Conservation (phyloP, 306 rosid genomes). For the Ziziphus jujuba region DNA sequence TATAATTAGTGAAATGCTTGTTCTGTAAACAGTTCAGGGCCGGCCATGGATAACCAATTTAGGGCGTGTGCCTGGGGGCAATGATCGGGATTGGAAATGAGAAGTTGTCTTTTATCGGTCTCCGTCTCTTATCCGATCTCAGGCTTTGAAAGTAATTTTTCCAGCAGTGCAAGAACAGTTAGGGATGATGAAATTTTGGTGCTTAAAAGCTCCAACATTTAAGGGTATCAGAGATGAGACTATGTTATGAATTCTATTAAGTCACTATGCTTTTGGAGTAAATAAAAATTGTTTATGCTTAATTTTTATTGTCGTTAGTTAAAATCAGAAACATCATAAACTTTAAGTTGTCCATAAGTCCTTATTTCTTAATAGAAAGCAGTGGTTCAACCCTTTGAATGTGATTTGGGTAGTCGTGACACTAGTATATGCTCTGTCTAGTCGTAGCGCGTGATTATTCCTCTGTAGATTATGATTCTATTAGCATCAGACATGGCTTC, state of each 20-base stretch:
- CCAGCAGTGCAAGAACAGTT: slow-evolving; percentile 33
- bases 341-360: slow-evolving; percentile 27
- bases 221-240: slow-evolving; percentile 38
- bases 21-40: slow-evolving; percentile 13
- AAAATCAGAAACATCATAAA: slow-evolving; percentile 27
- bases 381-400: slow-evolving; percentile 29
- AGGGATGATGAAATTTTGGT: slow-evolving; percentile 35
- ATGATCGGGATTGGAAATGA: slow-evolving; percentile 38
- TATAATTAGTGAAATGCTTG: neutral
- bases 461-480: neutral
- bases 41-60: slow-evolving; percentile 28
- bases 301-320: slow-evolving; percentile 34
- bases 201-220: slow-evolving; percentile 35
- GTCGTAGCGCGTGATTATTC: no score
- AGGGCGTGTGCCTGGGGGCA: slow-evolving; percentile 99
- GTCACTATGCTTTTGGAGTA: slow-evolving; percentile 40
- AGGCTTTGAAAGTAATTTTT: slow-evolving; percentile 13
- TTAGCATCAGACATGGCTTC: slow-evolving; percentile 7
- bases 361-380: slow-evolving; percentile 34
- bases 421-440: neutral
- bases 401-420: slow-evolving; percentile 15
- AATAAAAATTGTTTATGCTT: slow-evolving; percentile 43
- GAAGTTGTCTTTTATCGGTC: slow-evolving; percentile 21
- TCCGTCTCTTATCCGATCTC: slow-evolving; percentile 14
- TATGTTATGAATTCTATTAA: slow-evolving; percentile 31